Base-by-base conservation (phyloP, 2,329 filamentous ascomycete genomes). In the Penicillium glabrum region DNA sequence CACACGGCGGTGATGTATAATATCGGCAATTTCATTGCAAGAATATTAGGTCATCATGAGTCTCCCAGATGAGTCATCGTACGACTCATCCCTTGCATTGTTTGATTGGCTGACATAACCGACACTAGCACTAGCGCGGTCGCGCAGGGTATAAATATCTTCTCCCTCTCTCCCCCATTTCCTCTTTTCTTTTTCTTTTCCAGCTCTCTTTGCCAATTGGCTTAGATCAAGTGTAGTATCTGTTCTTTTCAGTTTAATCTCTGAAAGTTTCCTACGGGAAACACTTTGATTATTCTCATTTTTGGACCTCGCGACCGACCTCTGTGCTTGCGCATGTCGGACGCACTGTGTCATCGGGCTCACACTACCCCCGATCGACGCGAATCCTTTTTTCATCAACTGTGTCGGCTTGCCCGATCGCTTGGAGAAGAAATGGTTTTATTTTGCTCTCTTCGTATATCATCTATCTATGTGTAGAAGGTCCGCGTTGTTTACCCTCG, bases 211-310 rank as follows among this genome's bases (percentile, higher is more conserved):
- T 78, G 76, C 80, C 78, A 79, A 82, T 82, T 77, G 77, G 86
- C 86, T 90, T 89, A 91, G 89, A 91, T 91, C 89, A 91, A 90
- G 88, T 91, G 88, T 91, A 91, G 89, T 91, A 91, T 95, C 92
- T 93, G 90, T 92, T 93, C 89, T 92, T 91, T 89, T 91, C 87
- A 93, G 89, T 91, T 92, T 93, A 92, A 92, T 91, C 87, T 89
- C 89, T 93, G 89, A 89, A 90, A 91, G 83, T 83, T 82, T 81
- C 82, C 86, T 84, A 89, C 80, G 82, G 86, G 81, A 80, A 80
- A 81, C 82, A 84, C 83, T 82, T 81, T 86, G 87, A 90, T 93
- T 92, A 90, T 85, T 86, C 87, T 82, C 83, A 91, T 93, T 89
- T 88, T 90, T 90, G 81, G 65, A 75, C 57, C 67, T 58, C 64